Percentiles rank a stretch among this genome's conserved stretches.
Evolutionary conservation across 2,329 filamentous ascomycete genomes (phyloP).

Genomic region (Rugonectria rugulosa): DNA sequence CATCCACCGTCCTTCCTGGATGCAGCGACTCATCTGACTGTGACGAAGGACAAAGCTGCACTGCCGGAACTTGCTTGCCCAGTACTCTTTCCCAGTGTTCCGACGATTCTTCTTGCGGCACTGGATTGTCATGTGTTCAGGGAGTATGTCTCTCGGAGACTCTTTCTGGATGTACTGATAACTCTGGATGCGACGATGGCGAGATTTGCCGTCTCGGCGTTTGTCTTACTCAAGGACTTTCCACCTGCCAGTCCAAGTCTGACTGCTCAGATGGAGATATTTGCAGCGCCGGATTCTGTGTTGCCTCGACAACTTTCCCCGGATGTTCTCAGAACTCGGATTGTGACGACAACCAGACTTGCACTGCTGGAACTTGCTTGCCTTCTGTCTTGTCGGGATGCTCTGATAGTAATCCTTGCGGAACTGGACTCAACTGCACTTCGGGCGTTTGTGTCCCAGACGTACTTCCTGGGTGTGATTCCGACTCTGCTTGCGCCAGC

Average conservation of each 20-base stretch:
- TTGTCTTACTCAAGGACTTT: not conserved
- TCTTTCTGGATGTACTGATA: not conserved
- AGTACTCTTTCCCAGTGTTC: not conserved
- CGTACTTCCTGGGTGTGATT: not conserved
- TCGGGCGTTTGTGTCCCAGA: slow-evolving; percentile 7
- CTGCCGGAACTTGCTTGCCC: not conserved
- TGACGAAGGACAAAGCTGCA: not conserved
- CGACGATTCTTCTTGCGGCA: not conserved
- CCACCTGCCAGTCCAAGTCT: not conserved
- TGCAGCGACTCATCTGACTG: not conserved
- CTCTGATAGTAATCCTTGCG: not conserved
- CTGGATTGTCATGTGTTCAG: not conserved
- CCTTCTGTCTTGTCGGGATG: not conserved
- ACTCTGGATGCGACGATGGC: not conserved
- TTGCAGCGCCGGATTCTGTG: slow-evolving; percentile 7
- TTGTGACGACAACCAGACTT: not conserved
- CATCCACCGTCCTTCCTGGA: not conserved
- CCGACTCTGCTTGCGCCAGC: not conserved
- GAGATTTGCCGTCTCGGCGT: slow-evolving; percentile 1
- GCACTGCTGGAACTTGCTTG: not conserved
- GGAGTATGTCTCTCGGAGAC: not conserved
- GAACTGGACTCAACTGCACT: not conserved
- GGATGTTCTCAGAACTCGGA: not conserved
- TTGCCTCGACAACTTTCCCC: not conserved
- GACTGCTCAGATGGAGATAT: not conserved